Percentiles rank a stretch among this genome's conserved stretches.
Evolutionary conservation across 169 alveolate genomes (phyloP).

Genomic region (Eimeria necatrix): DNA sequence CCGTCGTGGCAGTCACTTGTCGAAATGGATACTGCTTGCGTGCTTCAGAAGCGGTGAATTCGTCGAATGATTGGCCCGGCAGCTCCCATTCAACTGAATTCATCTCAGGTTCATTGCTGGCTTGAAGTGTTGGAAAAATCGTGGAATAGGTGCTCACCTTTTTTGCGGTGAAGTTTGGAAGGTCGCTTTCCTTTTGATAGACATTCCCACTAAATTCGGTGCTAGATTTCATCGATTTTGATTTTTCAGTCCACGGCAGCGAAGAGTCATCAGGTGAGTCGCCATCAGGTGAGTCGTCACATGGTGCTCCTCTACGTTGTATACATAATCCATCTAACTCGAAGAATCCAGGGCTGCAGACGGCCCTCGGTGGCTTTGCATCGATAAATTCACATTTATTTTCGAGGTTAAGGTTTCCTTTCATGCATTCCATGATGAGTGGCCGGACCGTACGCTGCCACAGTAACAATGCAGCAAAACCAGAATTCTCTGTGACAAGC

Average conservation of each 20-base stretch:
- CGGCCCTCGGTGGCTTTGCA: slow-evolving; percentile 28
- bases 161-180: background rate
- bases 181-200: background rate
- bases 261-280: background rate
- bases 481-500: background rate
- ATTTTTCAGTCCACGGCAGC: too few relatives aligned
- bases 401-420: slow-evolving; percentile 42
- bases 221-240: background rate
- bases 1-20: background rate
- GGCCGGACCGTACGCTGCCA: slow-evolving; percentile 6
- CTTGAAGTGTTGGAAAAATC: background rate
- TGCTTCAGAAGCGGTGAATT: background rate
- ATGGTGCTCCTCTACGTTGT: slow-evolving; percentile 1
- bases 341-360: slow-evolving; percentile 50
- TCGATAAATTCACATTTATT: background rate
- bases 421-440: slow-evolving; percentile 38
- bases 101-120: background rate
- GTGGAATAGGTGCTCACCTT: too few relatives aligned
- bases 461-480: background rate
- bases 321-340: slow-evolving; percentile 48
- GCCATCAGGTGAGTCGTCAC: background rate
- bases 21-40: background rate
- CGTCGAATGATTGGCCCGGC: background rate
- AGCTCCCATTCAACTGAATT: slow-evolving; percentile 10
- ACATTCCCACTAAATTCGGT: background rate